Evolutionary conservation across 108 stramenopile genomes (phyloP), one percentile per base, ranked within the genome.

Genomic region (Ochromonas danica): DNA sequence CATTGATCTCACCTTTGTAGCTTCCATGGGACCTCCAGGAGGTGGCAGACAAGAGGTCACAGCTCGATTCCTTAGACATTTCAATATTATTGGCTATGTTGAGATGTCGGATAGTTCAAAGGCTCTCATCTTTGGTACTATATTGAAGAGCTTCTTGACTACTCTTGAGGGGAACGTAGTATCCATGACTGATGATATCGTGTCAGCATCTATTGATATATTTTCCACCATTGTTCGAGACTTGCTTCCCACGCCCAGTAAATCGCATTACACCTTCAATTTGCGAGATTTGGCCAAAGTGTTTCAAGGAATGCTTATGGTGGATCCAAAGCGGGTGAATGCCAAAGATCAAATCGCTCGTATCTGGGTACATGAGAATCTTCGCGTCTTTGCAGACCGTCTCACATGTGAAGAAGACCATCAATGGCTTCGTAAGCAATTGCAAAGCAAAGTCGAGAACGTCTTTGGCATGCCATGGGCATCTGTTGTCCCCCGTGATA

Each of bases 201-300:
- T 89, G 3, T 42, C 42, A 57, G 70, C 88, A 30, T 85, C 85
- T 27, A 86, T 89, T 41, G 80, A 81, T 0, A 39, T 89, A 0
- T 90, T 88, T 45, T 83, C 87, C 71, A 87, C 78, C 40, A 87
- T 89, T 74, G 72, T 74, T 0, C 0, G 22, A n/a, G 82, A 85
- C 41, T 87, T 90, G 33, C 70, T 89, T 31, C 89, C 89, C 0
- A 89, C 89, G 10, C 89, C 87, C 0, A 45, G 38, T 82, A 90
- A 85, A 83, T 82, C 83, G n/a, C 90, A 90, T 85, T 90, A 90
- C 87, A 90, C 88, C 28, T 90, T 90, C 85, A 90, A 90, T 83
- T 77, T 90, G 1, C 79, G 90, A 10, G 90, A 90, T 38, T 51
- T 90, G 10, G 90, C 89, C 41, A 90, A 90, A 83, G 89, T 90